These are phyloP conservation scores for Pseudovirgaria hyperparasitica DNA, from an alignment of 2,329 filamentous ascomycete species.

Conservation along the genomic window DNA sequence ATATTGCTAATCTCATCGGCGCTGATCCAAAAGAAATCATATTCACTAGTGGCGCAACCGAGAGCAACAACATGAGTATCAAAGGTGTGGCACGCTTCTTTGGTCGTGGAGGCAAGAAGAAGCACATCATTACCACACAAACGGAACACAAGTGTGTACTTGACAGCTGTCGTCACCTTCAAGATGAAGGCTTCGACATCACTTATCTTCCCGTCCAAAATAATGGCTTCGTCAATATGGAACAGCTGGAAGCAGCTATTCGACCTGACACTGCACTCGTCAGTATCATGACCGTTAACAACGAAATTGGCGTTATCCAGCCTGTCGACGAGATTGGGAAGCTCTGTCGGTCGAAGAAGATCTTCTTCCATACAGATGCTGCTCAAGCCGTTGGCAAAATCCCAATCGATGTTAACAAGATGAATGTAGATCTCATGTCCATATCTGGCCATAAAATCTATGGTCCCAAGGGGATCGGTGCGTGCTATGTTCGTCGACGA, in stretches of 20 bases:
- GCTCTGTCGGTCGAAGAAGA: conserved; percentile 78
- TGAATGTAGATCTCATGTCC: conserved; percentile 98
- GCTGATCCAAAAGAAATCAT: conserved; percentile 97
- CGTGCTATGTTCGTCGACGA: conserved; percentile 86
- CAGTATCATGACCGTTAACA: conserved; percentile 98
- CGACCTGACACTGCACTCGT: conserved; percentile 83
- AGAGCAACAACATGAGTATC: conserved; percentile 99
- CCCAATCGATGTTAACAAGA: conserved; percentile 86
- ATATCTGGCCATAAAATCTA: conserved; percentile 99
- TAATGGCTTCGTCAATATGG: conserved; percentile 75
- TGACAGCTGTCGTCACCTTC: conserved; percentile 90
- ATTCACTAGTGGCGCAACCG: conserved; percentile 94
- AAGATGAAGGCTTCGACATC: conserved; percentile 91
- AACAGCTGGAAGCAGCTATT: conserved; percentile 77
- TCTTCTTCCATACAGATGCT: conserved; percentile 96
- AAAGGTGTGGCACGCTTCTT: conserved; percentile 97
- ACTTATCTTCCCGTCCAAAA: conserved; percentile 89
- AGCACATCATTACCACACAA: conserved; percentile 92
- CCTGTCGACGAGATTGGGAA: conserved; percentile 87
- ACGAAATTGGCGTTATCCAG: conserved; percentile 99
- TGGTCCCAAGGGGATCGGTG: conserved; percentile 91
- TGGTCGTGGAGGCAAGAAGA: conserved; percentile 87
- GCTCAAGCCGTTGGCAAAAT: conserved; percentile 99
- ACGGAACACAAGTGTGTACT: conserved; percentile 99
- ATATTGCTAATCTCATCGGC: conserved; percentile 78